A percentile compares a stretch with the other conserved stretches of the same genome.
Conservation (phyloP, 768 basidiomycete species). For the Mycena haematopus region DNA sequence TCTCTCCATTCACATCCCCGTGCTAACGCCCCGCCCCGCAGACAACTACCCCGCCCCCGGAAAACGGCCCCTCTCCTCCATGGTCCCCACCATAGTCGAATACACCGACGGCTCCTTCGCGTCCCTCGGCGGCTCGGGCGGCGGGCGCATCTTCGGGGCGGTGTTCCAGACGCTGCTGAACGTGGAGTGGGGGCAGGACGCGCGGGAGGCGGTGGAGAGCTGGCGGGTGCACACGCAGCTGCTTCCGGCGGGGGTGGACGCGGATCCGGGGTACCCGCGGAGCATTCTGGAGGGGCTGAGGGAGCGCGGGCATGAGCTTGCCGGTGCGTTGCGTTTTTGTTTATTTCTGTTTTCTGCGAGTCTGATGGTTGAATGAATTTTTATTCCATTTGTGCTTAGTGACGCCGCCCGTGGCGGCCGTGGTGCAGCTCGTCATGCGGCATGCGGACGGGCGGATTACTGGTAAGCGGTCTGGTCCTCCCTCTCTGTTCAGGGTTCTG, state of each 20-base stretch:
- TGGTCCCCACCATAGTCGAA: conserved; percentile 80
- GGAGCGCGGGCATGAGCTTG: conserved; percentile 73
- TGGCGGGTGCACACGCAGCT: conserved; percentile 89
- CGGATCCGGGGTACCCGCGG: conserved; percentile 66
- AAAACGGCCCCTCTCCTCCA: conserved; percentile 93
- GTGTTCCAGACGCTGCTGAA: conserved; percentile 83
- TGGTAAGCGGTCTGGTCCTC: conserved; percentile 49
- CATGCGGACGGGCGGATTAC: conserved; percentile 59
- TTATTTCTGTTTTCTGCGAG: neutral
- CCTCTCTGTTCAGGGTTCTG: neutral
- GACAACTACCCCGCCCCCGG: conserved; percentile 89
- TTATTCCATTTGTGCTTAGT: conserved; percentile 42
- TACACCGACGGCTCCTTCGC: conserved; percentile 75
- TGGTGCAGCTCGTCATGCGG: conserved; percentile 71
- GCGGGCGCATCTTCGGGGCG: conserved; percentile 82
- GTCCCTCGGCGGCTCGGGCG: conserved; percentile 86
- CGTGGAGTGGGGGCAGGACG: conserved; percentile 81
- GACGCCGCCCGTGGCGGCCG: conserved; percentile 79
- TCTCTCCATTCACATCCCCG: too few species aligned
- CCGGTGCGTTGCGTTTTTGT: conserved; percentile 47
- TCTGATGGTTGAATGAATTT: neutral
- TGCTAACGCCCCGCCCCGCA: too few species aligned
- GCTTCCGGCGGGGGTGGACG: conserved; percentile 51
- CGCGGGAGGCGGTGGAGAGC: conserved; percentile 82
- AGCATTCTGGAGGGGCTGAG: conserved; percentile 62